Conservation (phyloP, 2,329 filamentous ascomycete genomes). For the Sphaerulina musiva region DNA sequence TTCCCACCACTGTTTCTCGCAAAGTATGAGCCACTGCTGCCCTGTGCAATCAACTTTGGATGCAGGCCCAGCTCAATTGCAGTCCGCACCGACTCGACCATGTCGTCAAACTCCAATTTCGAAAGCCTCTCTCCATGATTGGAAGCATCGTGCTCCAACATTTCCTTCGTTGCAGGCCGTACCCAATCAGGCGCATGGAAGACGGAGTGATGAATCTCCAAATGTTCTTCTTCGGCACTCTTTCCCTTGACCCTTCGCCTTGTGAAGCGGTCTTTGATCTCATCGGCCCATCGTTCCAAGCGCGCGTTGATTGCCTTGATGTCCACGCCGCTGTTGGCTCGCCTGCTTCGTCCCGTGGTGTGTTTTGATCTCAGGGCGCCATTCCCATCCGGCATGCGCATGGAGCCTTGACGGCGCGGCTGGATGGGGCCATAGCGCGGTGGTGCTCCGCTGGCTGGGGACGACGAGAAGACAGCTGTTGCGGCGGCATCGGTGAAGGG, state of each 20-base stretch:
- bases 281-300: constrained; percentile 92
- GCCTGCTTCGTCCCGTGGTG: constrained; percentile 39
- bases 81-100: constrained; percentile 80
- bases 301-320: constrained; percentile 97
- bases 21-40: constrained; percentile 97
- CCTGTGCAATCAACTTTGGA: constrained; percentile 92
- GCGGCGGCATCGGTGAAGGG: constrained; percentile 26
- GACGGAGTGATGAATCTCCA: constrained; percentile 96
- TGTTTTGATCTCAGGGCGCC: constrained; percentile 11
- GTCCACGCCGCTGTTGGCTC: constrained; percentile 84
- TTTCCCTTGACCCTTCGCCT: constrained; percentile 68
- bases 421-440: constrained; percentile 44
- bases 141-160: constrained; percentile 51
- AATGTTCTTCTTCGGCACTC: constrained; percentile 69
- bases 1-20: constrained; percentile 85
- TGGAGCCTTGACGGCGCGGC: constrained; percentile 38
- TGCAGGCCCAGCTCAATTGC: constrained; percentile 89
- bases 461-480: constrained; percentile 34
- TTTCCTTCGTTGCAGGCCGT: constrained; percentile 69
- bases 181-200: constrained; percentile 90
- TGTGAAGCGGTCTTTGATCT: constrained; percentile 96
- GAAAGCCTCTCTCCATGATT: constrained; percentile 57
- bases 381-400: constrained; percentile 35
- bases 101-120: constrained; percentile 73
- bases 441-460: constrained; percentile 23